These are phyloP conservation scores for Hemileia vastatrix DNA, from an alignment of 1,284 basidiomycete genomes.

Conservation along the genomic window DNA sequence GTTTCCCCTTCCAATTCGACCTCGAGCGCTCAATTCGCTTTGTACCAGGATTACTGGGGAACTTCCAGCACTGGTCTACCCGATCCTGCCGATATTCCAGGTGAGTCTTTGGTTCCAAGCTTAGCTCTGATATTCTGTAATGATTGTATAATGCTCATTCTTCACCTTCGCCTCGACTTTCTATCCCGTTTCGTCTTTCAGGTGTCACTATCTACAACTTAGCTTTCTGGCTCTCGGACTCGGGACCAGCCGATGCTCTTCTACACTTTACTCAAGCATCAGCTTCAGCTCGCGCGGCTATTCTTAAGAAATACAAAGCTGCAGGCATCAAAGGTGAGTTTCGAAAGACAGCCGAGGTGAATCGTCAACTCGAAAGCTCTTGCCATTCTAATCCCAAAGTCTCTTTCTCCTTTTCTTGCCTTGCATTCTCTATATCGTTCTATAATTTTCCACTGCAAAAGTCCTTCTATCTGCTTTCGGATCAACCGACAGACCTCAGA, in stretches of 20 bases:
- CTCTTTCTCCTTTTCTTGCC: not conserved
- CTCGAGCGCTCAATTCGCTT: not conserved
- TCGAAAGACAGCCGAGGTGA: not conserved
- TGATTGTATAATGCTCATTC: no score
- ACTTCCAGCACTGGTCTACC: no score
- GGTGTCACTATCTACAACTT: slow-evolving; percentile 35
- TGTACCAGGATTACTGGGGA: no score
- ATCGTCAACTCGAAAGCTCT: not conserved
- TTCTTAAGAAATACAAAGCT: slow-evolving; percentile 30
- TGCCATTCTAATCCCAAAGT: not conserved
- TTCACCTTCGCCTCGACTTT: no score
- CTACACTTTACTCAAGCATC: not conserved
- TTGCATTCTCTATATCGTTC: not conserved
- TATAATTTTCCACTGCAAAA: slow-evolving; percentile 38
- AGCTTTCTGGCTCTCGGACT: slow-evolving; percentile 33
- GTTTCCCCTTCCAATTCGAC: not conserved
- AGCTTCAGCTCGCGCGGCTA: not conserved
- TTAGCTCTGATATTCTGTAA: no score
- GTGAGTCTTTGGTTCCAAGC: not conserved
- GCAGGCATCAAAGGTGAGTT: slow-evolving; percentile 28
- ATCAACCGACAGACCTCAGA: slow-evolving; percentile 51
- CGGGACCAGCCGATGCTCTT: slow-evolving; percentile 30
- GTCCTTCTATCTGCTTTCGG: slow-evolving; percentile 56
- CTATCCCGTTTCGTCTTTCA: not conserved
- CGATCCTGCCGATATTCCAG: no score